phyloP scores from a whole-genome alignment of 2,329 filamentous ascomycete genomes.

The Aspergillus japonicus region DNA sequence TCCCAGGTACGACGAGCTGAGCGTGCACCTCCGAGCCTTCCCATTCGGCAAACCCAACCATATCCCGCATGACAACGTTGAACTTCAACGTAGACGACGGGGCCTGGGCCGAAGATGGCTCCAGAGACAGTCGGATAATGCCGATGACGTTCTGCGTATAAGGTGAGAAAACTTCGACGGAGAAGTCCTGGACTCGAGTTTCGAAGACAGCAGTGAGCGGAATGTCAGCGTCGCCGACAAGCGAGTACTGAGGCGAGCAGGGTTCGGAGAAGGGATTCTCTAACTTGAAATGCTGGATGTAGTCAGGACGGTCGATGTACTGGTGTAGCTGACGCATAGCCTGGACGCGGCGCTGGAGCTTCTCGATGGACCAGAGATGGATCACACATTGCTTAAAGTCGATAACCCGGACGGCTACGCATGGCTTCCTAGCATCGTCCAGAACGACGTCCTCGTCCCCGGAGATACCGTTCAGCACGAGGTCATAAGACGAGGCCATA shows the following conservation, averaged over 20 bases:
- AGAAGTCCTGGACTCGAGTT: slow-evolving; percentile 90
- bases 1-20: slow-evolving; percentile 90
- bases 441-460: slow-evolving; percentile 82
- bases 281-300: slow-evolving; percentile 85
- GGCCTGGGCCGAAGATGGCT: slow-evolving; percentile 89
- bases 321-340: slow-evolving; percentile 97
- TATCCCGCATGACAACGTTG: slow-evolving; percentile 97
- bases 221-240: slow-evolving; percentile 90
- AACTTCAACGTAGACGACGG: slow-evolving; percentile 93
- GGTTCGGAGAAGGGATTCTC: slow-evolving; percentile 91
- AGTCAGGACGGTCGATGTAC: slow-evolving; percentile 92
- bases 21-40: slow-evolving; percentile 96
- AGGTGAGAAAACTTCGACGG: slow-evolving; percentile 84
- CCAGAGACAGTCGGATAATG: slow-evolving; percentile 84
- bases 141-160: slow-evolving; percentile 90
- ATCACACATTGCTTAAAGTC: slow-evolving; percentile 86
- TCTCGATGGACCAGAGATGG: slow-evolving; percentile 91
- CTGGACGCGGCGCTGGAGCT: slow-evolving; percentile 80
- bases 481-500: slow-evolving; percentile 90
- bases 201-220: slow-evolving; percentile 92
- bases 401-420: slow-evolving; percentile 83
- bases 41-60: slow-evolving; percentile 89
- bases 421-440: slow-evolving; percentile 80
- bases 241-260: slow-evolving; percentile 87
- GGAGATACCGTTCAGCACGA: slow-evolving; percentile 87